Evolutionary conservation across 2,329 filamentous ascomycete species (phyloP), one percentile per base, ranked within the genome.

Genomic region (Berkeleyomyces basicola): DNA sequence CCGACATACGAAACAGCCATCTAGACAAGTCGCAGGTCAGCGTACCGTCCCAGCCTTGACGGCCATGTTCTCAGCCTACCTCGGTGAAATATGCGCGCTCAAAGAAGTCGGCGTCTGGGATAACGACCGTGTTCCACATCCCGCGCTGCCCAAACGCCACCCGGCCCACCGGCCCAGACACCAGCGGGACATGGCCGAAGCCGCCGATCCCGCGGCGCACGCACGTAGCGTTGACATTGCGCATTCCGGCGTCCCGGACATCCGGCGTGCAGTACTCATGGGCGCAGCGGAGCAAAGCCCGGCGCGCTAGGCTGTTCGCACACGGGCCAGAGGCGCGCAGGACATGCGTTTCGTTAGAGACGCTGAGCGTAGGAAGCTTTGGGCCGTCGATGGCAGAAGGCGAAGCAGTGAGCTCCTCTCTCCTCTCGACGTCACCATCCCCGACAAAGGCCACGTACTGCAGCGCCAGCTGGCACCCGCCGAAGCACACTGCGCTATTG

Each of bases 211-310:
- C 59, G 33, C 39, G 14, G 5, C 9, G 36, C 74, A 77, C 44
- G 55, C 76, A 78, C 4, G 72, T 75, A 31, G 68, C 63, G 62
- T 75, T 75, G 58, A 75, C 65, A 7, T 63, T 63, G 1, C 31
- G 53, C 10, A 74, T 57, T 0, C 70, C 71, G 0, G 46, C 66
- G 1, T 65, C 64, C 7, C 68, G 65, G 2, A 70, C 69, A 0
- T 65, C 67, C 2, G 65, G 64, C 39, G 66, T 66, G 65, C 76
- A 77, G 67, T 74, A 72, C 2, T 71, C 66, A 3, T 68, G 65
- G 9, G 73, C 53, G 44, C 76, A 78, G 0, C 77, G 63, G 40
- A 61, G 39, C 4, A 46, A 31, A 3, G 59, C 47, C 42, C 39
- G 42, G n/a, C 63, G 51, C 42, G 55, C 55, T 6, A 61, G 55